Evolutionary conservation across 2,329 filamentous ascomycete genomes (phyloP).

Genomic region (Botrytis tulipae): DNA sequence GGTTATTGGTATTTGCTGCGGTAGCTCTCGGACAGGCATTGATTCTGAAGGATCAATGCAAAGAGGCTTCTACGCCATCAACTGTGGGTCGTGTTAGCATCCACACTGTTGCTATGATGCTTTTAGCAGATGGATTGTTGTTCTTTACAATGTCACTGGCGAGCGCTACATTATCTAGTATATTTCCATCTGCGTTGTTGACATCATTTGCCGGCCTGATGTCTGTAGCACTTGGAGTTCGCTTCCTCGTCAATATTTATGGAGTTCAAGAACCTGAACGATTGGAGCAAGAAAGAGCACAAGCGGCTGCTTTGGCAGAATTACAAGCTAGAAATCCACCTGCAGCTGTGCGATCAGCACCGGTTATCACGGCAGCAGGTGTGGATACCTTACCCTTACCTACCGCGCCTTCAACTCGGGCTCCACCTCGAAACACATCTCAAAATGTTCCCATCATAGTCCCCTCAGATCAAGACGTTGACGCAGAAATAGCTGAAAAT

Average conservation of each 20-base stretch:
- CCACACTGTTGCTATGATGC: slow-evolving; percentile 59
- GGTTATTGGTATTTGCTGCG: slow-evolving; percentile 55
- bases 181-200: slow-evolving; percentile 56
- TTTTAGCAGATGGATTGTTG: slow-evolving; percentile 60
- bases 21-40: slow-evolving; percentile 61
- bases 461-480: slow-evolving; percentile 62
- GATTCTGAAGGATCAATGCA: slow-evolving; percentile 62
- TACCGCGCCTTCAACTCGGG: slow-evolving; percentile 6
- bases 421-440: slow-evolving; percentile 13
- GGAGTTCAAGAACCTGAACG: slow-evolving; percentile 59
- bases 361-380: slow-evolving; percentile 33
- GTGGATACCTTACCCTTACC: slow-evolving; percentile 27
- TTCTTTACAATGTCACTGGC: slow-evolving; percentile 55
- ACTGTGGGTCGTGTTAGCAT: slow-evolving; percentile 66
- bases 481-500: slow-evolving; percentile 55
- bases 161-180: slow-evolving; percentile 54
- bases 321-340: slow-evolving; percentile 32
- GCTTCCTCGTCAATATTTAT: slow-evolving; percentile 59
- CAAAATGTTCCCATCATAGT: slow-evolving; percentile 51
- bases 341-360: slow-evolving; percentile 22
- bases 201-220: slow-evolving; percentile 54
- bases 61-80: slow-evolving; percentile 64
- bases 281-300: slow-evolving; percentile 40
- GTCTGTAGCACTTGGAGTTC: slow-evolving; percentile 55
- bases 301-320: slow-evolving; percentile 32